phyloP scores from a whole-genome alignment of 169 alveolate genomes.

The Eimeria maxima region DNA sequence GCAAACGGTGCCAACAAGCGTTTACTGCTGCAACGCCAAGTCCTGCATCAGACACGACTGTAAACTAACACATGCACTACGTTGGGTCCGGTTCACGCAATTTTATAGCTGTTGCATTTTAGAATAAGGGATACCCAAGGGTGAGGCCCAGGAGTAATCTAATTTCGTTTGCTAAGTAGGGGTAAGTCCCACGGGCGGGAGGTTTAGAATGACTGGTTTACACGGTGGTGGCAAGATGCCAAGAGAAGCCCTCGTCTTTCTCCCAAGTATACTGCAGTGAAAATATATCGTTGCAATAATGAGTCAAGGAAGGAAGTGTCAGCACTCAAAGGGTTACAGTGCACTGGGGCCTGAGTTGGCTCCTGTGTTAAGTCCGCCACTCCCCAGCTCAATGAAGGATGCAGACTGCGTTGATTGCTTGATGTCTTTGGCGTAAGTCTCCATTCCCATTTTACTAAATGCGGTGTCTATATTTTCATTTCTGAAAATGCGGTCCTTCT shows the following conservation, averaged over 20 bases:
- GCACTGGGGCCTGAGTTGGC: slow-evolving; percentile 53
- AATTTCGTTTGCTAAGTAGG: neutral
- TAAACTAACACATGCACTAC: neutral
- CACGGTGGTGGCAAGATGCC: neutral
- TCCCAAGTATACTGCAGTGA: neutral
- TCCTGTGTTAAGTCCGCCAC: slow-evolving; percentile 37
- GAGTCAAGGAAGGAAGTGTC: neutral
- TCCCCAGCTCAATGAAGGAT: slow-evolving; percentile 38
- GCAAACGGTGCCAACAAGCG: neutral
- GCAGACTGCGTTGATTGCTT: slow-evolving; percentile 1
- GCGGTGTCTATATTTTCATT: neutral
- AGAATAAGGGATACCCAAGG: neutral
- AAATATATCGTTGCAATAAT: neutral
- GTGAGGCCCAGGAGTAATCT: neutral
- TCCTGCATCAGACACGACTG: neutral
- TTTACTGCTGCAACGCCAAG: neutral
- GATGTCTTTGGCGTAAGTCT: neutral
- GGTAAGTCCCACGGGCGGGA: neutral
- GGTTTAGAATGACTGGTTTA: neutral
- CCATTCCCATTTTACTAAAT: neutral
- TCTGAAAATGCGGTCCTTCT: slow-evolving; percentile 24
- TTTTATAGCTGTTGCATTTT: neutral
- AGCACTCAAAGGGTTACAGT: neutral
- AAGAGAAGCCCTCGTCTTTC: neutral
- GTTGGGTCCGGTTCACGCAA: neutral